Conservation (phyloP, 169 alveolate genomes). For the Perkinsus marinus region DNA sequence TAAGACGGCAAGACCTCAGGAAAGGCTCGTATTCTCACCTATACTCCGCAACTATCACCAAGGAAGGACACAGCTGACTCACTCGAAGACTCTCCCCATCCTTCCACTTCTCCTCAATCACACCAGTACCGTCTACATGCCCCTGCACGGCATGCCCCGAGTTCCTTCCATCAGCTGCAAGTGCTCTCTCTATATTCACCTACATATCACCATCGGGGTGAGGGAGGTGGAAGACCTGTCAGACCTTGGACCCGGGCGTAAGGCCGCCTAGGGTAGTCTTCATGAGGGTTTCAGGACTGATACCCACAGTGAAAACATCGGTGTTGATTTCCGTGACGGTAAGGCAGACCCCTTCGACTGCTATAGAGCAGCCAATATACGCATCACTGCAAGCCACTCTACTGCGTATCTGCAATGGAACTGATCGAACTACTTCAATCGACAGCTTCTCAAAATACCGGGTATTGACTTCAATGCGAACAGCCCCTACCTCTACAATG, state of each 20-base stretch:
- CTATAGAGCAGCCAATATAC: neutral
- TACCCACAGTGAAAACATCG: neutral
- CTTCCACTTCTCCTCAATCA: neutral
- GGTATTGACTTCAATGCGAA: no score
- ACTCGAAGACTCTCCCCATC: conserved; percentile 1
- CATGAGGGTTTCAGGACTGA: neutral
- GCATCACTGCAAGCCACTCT: neutral
- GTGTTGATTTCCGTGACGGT: neutral
- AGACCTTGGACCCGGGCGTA: neutral
- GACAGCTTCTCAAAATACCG: no score
- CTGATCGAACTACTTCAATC: no score
- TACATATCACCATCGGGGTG: neutral
- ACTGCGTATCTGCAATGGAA: neutral
- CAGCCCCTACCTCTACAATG: neutral
- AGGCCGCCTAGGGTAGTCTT: neutral
- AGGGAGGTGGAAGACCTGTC: no score
- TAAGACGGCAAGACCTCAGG: neutral
- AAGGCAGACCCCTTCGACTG: neutral
- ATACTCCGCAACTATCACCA: neutral
- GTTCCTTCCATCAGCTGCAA: neutral
- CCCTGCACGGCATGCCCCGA: conserved; percentile 9
- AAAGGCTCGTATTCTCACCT: neutral
- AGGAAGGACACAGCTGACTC: neutral
- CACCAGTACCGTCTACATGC: conserved; percentile 3
- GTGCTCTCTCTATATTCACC: conserved; percentile 4